Conservation (phyloP, 176 grass and related monocot genomes). For the Pharus latifolius region DNA sequence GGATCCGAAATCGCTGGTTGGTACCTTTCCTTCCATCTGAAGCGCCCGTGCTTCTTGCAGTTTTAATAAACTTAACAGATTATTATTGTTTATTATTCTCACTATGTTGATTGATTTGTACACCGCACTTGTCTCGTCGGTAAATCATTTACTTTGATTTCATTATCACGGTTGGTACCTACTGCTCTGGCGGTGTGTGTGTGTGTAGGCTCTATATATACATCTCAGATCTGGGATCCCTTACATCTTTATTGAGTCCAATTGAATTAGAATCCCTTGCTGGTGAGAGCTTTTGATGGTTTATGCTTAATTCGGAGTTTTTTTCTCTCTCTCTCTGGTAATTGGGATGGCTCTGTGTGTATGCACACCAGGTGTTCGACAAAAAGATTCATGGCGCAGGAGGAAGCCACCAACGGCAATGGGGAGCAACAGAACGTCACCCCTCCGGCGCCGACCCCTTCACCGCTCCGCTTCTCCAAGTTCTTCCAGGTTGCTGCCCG, state of each 20-base stretch:
- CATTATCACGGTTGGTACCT: slow-evolving; percentile 52
- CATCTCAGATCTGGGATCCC: slow-evolving; percentile 35
- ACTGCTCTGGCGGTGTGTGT: slow-evolving; percentile 31
- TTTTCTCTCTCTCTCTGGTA: too few relatives aligned
- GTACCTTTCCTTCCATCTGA: too few relatives aligned
- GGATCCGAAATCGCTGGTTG: too few relatives aligned
- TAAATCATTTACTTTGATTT: slow-evolving; percentile 26
- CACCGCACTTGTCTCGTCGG: too few relatives aligned
- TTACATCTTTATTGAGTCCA: too few relatives aligned
- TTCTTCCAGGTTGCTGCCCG: slow-evolving; percentile 67
- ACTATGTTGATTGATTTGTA: too few relatives aligned
- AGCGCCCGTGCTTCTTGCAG: too few relatives aligned
- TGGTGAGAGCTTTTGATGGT: too few relatives aligned
- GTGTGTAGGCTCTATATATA: slow-evolving; percentile 28
- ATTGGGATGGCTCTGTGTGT: slow-evolving; percentile 42
- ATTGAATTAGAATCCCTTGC: slow-evolving; percentile 8
- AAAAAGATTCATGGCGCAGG: slow-evolving; percentile 60
- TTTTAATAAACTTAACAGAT: too few relatives aligned
- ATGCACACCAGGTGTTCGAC: slow-evolving; percentile 27
- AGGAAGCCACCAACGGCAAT: slow-evolving; percentile 57
- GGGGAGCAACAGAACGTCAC: slow-evolving; percentile 52
- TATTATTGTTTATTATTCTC: too few relatives aligned
- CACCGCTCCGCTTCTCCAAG: slow-evolving; percentile 96
- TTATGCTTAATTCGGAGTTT: too few relatives aligned
- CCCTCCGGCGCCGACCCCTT: slow-evolving; percentile 78